Evolutionary conservation across 2,329 filamentous ascomycete species (phyloP), one percentile per base, ranked within the genome.

Genomic region (Cercospora nicotianae): DNA sequence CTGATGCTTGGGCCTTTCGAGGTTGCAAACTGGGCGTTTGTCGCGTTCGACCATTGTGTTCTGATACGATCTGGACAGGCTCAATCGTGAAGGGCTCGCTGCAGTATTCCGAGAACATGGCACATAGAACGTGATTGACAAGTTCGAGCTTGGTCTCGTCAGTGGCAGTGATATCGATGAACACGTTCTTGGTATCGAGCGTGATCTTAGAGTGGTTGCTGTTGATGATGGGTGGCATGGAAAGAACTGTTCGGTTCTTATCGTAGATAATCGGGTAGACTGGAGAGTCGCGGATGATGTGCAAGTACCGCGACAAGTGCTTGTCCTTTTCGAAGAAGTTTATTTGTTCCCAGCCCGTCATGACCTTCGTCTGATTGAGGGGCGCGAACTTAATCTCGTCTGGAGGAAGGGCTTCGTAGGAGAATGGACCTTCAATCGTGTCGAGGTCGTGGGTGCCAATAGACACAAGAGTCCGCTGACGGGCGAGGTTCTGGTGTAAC

Each of bases 371-470:
- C 83, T 98, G 94, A 83, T 98, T 99, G 72, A 99, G 83, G 23
- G 95, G 95, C 18, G 85, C 83, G 80, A 99, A 99, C 76, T 90
- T 90, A 82, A 99, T 96, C 74, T 97, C 89, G 80, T 93, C 90
- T n/a, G 95, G 95, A 59, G 91, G 85, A 33, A 94, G 86, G 18
- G 95, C 95, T 81, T 98, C 94, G 78, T 99, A 99, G 66, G 93
- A 94, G 87, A 99, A 99, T 58, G 95, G 95, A 0, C 94, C 95
- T 80, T 96, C 85, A 75, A 99, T 85, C 18, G 92, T 97, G 78
- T 98, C 94, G 71, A 98, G 85, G 79, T 99, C 94, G 81, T 99
- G 95, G 3, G 95, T 99, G 74, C 95, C 95, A 77, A 99, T 97
- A 23, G 94, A 91, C n/a, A 97, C 94, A 58, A 99, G 83, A 0